Conservation (phyloP, 306 rosid genomes). For the Cercis canadensis region DNA sequence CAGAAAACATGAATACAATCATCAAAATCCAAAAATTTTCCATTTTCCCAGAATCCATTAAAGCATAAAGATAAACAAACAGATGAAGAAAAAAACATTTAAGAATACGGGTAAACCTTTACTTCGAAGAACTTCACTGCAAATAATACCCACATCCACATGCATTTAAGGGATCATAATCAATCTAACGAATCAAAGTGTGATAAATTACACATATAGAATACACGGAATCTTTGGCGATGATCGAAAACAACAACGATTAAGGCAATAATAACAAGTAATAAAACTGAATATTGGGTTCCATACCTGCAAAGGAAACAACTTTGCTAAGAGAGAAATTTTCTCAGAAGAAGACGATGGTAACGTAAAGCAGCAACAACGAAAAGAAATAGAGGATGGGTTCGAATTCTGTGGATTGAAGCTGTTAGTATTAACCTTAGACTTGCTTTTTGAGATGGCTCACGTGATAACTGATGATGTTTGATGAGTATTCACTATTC, state of each 20-base stretch:
- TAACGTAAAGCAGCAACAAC: background rate
- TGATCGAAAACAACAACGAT: background rate
- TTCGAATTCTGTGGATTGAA: too few relatives aligned
- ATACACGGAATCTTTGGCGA: background rate
- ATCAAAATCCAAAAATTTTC: too few relatives aligned
- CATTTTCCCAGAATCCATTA: background rate
- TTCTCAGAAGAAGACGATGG: constrained; percentile 1
- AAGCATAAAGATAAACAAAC: background rate
- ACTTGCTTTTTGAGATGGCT: too few relatives aligned
- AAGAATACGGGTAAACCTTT: constrained; percentile 13
- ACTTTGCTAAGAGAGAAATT: constrained; percentile 24
- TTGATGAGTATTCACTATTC: too few relatives aligned
- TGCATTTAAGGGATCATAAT: background rate
- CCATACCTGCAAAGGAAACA: constrained; percentile 36
- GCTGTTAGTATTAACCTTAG: too few relatives aligned
- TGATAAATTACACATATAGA: background rate
- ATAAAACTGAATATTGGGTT: constrained; percentile 12
- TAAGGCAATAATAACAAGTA: background rate
- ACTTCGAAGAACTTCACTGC: background rate
- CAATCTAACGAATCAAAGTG: background rate
- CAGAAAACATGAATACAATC: too few relatives aligned
- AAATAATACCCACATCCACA: background rate
- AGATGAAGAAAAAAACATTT: background rate
- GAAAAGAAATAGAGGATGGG: too few relatives aligned
- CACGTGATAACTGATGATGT: too few relatives aligned